Evolutionary conservation across 768 basidiomycete species (phyloP), one percentile per base, ranked within the genome.

Genomic region (Boletus rufocinnamomeus): DNA sequence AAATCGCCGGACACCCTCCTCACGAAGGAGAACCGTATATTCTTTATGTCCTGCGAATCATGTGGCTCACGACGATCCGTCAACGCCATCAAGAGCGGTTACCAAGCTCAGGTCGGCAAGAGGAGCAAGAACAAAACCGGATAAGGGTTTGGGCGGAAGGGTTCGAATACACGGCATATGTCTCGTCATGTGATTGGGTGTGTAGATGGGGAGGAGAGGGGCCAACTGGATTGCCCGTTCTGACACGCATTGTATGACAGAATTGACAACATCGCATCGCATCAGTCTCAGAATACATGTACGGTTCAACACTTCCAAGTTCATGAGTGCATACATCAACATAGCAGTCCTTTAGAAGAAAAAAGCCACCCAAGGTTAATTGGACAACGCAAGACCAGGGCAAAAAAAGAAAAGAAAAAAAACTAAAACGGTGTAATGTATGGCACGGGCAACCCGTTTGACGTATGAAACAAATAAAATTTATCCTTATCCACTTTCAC

Each of bases 1-100:
- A 99, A 98, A 78, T 98, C 96, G 1, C 93, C 93, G 46, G 97
- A 99, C 74, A 99, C 97, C 3, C 84, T 97, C 21, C 84, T 99
- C 38, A 88, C 90, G 30, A 99, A 98, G 76, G 95, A 98, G 78
- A 97, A 97, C 75, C 92, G 97, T 76, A 93, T 99, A 72, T 98
- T 95, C 82, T 99, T 99, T 83, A 91, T 93, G 85, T 83, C 91
- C 0, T 95, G 93, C 77, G 89, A 95, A 75, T 89, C 90, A 7
- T 96, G 93, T 66, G 93, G 93, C 3, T 91, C 88, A 65, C 79
- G 91, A 67, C 87, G 95, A 23, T 95, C 93, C 59, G 96, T 99
- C 66, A 92, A 91, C 65, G 80, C 94, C 38, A 96, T 99, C 87
- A 98, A 98, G 86, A 95, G 91, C 60, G 96, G 96, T 76, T 99